Conservation (phyloP, 2,329 filamentous ascomycete genomes). For the Calonectria honghensis region DNA sequence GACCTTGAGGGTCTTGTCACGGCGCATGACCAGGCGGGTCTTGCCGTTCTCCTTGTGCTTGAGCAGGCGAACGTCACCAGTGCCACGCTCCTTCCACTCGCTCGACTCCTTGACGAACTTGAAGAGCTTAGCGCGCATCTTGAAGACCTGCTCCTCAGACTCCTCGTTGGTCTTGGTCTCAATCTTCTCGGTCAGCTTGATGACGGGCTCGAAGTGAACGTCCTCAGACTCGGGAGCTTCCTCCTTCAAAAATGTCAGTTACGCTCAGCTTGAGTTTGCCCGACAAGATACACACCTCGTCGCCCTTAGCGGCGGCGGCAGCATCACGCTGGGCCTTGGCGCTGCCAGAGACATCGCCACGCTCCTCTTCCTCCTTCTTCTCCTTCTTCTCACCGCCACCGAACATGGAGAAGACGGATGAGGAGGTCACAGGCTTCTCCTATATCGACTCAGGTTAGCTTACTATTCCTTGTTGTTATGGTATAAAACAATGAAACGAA, state of each 20-base stretch:
- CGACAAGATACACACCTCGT: conserved; percentile 69
- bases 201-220: conserved; percentile 97
- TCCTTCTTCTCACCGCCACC: conserved; percentile 98
- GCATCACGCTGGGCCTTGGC: conserved; percentile 85
- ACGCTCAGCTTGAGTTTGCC: conserved; percentile 7
- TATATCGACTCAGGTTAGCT: conserved; percentile 28
- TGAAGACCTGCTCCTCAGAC: conserved; percentile 97
- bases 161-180: conserved; percentile 99
- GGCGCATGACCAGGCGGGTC: conserved; percentile 97
- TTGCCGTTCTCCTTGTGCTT: conserved; percentile 99
- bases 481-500: neutral
- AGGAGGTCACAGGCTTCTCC: conserved; percentile 70
- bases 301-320: conserved; percentile 74
- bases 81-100: conserved; percentile 99
- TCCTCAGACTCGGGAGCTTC: conserved; percentile 91
- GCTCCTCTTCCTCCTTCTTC: conserved; percentile 89
- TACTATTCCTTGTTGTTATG: neutral
- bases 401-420: conserved; percentile 97
- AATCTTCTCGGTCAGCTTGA: conserved; percentile 96
- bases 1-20: conserved; percentile 99
- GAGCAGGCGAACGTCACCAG: conserved; percentile 94
- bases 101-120: conserved; percentile 93
- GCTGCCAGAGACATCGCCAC: conserved; percentile 90
- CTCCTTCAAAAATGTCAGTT: conserved; percentile 64
- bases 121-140: conserved; percentile 99